These are phyloP conservation scores for Ploettnerulaceae sp. DNA, from an alignment of 2,329 filamentous ascomycete genomes.

Conservation along the genomic window DNA sequence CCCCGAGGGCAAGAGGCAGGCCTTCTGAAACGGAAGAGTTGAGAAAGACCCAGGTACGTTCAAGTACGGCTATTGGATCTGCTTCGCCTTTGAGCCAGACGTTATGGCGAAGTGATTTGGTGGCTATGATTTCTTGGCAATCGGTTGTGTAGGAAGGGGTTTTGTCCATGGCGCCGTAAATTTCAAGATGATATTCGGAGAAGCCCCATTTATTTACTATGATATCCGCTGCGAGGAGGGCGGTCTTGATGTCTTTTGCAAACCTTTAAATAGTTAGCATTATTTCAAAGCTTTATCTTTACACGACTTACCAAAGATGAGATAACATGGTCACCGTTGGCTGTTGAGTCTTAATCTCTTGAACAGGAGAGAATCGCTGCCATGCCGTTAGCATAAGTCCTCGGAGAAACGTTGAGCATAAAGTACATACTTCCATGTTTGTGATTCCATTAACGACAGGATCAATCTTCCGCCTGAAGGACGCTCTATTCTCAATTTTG, in stretches of 20 bases:
- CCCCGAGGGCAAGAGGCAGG: conserved; percentile 50
- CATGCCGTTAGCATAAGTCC: background rate
- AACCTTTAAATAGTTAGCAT: conserved; percentile 26
- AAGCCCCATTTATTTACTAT: conserved; percentile 64
- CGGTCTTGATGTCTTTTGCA: conserved; percentile 58
- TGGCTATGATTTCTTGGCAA: conserved; percentile 41
- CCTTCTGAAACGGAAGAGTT: conserved; percentile 54
- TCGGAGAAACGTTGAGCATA: too few species aligned
- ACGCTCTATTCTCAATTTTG: conserved; percentile 49
- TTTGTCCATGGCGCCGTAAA: conserved; percentile 60
- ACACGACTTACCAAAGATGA: conserved; percentile 40
- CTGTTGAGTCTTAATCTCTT: conserved; percentile 51
- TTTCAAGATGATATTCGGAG: conserved; percentile 55
- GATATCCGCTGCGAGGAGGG: conserved; percentile 57
- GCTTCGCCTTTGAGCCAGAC: conserved; percentile 38
- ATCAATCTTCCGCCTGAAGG: conserved; percentile 55
- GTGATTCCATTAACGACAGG: conserved; percentile 58
- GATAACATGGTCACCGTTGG: conserved; percentile 63
- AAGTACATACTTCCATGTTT: conserved; percentile 42
- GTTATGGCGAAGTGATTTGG: conserved; percentile 26
- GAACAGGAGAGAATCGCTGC: conserved; percentile 52
- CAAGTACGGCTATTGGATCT: conserved; percentile 38
- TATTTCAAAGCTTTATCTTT: background rate
- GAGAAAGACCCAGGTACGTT: conserved; percentile 20
- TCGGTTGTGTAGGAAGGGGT: conserved; percentile 56